phyloP scores from a whole-genome alignment of 345 rosid genomes.

The Gossypioides kirkii region DNA sequence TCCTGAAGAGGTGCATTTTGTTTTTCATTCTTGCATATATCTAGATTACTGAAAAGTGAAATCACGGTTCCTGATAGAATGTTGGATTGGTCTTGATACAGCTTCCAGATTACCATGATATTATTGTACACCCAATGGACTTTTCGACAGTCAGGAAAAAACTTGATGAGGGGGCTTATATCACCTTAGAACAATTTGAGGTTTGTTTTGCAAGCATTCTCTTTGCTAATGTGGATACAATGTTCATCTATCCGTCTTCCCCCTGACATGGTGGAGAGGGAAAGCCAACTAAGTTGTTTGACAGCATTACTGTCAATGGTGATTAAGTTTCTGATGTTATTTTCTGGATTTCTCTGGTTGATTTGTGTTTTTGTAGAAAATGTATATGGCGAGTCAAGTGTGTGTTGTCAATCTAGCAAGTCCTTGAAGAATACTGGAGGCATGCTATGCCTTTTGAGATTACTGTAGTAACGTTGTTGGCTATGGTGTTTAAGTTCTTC shows the following conservation, averaged over 20 bases:
- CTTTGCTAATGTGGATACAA: not conserved
- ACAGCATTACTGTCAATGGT: not conserved
- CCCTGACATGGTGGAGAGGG: not conserved
- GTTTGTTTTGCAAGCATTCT: conserved; percentile 28
- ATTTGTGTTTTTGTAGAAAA: not conserved
- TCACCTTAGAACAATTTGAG: conserved; percentile 84
- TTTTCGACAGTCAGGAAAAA: conserved; percentile 75
- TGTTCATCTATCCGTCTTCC: not conserved
- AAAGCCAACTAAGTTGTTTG: not conserved
- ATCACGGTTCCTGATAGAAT: conserved; percentile 10
- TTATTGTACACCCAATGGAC: conserved; percentile 86
- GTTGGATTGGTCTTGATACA: conserved; percentile 30
- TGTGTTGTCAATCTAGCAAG: not conserved
- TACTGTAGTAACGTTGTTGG: not conserved
- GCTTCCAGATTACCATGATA: conserved; percentile 97
- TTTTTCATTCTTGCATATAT: conserved; percentile 11
- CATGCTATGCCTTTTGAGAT: not conserved
- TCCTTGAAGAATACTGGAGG: not conserved
- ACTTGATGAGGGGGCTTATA: conserved; percentile 57
- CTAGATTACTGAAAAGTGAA: not conserved
- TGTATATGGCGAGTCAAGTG: not conserved
- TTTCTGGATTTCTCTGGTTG: not conserved
- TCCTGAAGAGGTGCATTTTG: conserved; percentile 61
- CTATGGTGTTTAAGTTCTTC: not conserved
- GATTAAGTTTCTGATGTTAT: not conserved